Conservation (phyloP, 2,329 filamentous ascomycete genomes). For the Podosphaera fusca region DNA sequence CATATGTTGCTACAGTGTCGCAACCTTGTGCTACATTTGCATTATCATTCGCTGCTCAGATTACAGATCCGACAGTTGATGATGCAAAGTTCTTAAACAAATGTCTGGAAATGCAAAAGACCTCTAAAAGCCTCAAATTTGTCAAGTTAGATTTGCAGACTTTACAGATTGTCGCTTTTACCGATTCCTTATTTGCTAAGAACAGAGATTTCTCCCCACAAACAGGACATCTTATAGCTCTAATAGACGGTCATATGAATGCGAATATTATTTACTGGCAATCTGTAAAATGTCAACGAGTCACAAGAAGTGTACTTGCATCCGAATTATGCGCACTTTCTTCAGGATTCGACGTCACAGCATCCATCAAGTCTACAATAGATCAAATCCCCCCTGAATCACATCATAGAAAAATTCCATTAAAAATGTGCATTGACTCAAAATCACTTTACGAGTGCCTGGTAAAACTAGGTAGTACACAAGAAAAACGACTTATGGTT, state of each 20-base stretch:
- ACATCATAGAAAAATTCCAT: neutral
- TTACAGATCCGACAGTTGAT: neutral
- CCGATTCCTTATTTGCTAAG: neutral
- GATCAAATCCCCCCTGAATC: neutral
- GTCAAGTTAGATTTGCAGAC: neutral
- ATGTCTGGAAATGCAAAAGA: neutral
- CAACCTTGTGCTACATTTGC: slow-evolving; percentile 2
- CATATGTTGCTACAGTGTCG: neutral
- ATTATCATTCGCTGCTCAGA: slow-evolving; percentile 2
- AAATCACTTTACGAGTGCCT: slow-evolving; percentile 1
- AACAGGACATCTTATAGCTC: neutral
- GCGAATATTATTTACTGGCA: too few species aligned
- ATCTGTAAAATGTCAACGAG: too few species aligned
- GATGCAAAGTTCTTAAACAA: slow-evolving; percentile 1
- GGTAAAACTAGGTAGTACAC: neutral
- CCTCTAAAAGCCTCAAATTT: neutral
- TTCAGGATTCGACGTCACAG: slow-evolving; percentile 2
- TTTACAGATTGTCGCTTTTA: neutral
- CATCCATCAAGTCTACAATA: neutral
- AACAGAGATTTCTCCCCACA: neutral
- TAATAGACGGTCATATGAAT: neutral
- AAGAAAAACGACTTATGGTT: neutral
- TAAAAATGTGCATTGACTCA: neutral
- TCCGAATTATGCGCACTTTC: neutral
- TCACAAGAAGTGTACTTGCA: too few species aligned